Conservation (phyloP, 225 moss, liverwort and hornwort genomes). For the Thuidium tamariscinum region DNA sequence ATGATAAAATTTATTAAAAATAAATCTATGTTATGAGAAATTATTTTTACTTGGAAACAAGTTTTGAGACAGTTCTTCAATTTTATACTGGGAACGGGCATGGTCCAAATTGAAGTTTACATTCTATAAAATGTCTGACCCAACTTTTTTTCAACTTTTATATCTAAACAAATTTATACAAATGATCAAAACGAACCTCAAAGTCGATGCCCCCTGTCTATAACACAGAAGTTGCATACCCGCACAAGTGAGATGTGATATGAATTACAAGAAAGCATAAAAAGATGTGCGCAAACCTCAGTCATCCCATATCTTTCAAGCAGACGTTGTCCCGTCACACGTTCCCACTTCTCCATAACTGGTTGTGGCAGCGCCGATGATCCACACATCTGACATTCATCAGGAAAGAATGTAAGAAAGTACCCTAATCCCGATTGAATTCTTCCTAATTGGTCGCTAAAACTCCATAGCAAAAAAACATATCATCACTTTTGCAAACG, state of each 20-base stretch:
- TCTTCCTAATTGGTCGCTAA: background rate
- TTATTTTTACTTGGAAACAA: background rate
- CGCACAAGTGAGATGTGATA: background rate
- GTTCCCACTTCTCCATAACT: conserved; percentile 90
- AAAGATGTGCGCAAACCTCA: conserved; percentile 37
- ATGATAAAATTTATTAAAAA: background rate
- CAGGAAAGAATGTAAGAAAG: background rate
- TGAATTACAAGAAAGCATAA: background rate
- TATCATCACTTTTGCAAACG: background rate
- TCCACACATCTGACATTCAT: conserved; percentile 72
- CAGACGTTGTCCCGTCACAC: conserved; percentile 56
- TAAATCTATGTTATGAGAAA: background rate
- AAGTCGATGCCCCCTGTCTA: background rate
- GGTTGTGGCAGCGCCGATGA: conserved; percentile 93
- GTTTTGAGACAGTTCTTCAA: background rate
- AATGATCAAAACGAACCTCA: background rate
- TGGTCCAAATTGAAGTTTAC: background rate
- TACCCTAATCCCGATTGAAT: background rate
- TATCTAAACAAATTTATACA: background rate
- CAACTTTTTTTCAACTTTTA: background rate
- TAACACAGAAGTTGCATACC: background rate
- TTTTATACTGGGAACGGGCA: background rate
- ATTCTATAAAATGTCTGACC: background rate
- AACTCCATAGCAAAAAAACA: background rate
- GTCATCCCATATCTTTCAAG: conserved; percentile 99